Percentiles rank a stretch among this genome's conserved stretches.
phyloP scores from a whole-genome alignment of 306 rosid species.

The Astragalus glycyphyllos region DNA sequence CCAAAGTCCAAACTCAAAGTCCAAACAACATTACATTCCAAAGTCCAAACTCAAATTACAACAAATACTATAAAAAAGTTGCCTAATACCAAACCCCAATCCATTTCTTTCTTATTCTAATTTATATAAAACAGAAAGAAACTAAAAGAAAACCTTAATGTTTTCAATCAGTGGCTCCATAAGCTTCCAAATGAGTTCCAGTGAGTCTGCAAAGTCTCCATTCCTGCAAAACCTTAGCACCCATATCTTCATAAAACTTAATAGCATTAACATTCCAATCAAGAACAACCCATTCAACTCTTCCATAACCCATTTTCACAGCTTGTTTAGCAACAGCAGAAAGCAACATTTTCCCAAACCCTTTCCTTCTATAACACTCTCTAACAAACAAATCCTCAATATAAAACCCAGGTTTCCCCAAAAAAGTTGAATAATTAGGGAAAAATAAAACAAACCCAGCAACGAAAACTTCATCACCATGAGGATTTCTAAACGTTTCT shows the following conservation, averaged over 20 bases:
- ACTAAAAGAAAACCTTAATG: neutral
- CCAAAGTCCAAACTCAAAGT: neutral
- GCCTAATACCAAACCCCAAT: conserved; percentile 6
- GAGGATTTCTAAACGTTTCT: conserved; percentile 46
- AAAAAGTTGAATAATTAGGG: conserved; percentile 71
- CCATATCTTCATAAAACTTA: conserved; percentile 78
- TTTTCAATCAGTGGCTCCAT: conserved; percentile 45
- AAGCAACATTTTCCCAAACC: conserved; percentile 70
- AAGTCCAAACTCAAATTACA: conserved; percentile 5
- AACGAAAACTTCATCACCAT: conserved; percentile 37
- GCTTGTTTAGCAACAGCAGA: conserved; percentile 86
- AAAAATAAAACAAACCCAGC: conserved; percentile 86
- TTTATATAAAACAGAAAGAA: neutral
- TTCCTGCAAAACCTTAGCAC: conserved; percentile 71
- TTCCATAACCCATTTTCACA: conserved; percentile 85
- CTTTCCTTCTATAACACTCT: conserved; percentile 79
- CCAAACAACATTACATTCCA: neutral
- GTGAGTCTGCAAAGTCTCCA: conserved; percentile 90
- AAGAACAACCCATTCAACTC: conserved; percentile 90
- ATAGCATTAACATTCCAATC: conserved; percentile 87
- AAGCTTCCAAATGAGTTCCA: conserved; percentile 69
- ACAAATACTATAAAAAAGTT: neutral
- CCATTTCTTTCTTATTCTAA: neutral
- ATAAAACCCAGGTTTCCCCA: conserved; percentile 78
- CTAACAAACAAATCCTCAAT: conserved; percentile 84